Percentiles rank a stretch among this genome's conserved stretches.
Evolutionary conservation across 768 basidiomycete genomes (phyloP).

Genomic region (Xerocomus spinulosus): DNA sequence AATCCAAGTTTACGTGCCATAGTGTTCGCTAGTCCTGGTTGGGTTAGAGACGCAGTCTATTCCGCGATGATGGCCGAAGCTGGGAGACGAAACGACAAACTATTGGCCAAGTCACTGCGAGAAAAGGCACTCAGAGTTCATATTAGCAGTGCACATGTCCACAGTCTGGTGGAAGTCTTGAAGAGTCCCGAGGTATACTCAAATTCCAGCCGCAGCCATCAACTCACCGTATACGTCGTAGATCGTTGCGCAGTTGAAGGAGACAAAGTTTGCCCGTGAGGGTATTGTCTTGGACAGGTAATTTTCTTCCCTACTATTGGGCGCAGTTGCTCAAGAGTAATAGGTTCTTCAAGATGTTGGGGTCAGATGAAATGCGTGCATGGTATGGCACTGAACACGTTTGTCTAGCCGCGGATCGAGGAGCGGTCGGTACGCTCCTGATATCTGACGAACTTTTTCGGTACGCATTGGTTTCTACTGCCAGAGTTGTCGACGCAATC

Average conservation of each 20-base stretch:
- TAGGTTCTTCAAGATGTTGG: constrained; percentile 98
- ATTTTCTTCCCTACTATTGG: neutral
- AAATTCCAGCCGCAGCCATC: neutral
- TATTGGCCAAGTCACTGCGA: constrained; percentile 65
- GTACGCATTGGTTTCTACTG: constrained; percentile 35
- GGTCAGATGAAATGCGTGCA: constrained; percentile 88
- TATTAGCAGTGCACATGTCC: constrained; percentile 89
- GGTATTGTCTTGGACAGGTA: constrained; percentile 88
- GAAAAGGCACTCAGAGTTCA: constrained; percentile 91
- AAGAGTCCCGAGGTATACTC: constrained; percentile 83
- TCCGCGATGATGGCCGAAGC: constrained; percentile 85
- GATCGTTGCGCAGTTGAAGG: constrained; percentile 76
- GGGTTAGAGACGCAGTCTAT: constrained; percentile 85
- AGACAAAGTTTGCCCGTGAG: constrained; percentile 95
- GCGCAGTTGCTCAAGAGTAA: neutral
- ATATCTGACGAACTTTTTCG: constrained; percentile 95
- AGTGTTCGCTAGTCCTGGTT: constrained; percentile 95
- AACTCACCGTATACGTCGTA: constrained; percentile 26
- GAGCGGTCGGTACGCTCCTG: constrained; percentile 88
- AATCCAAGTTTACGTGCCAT: constrained; percentile 75
- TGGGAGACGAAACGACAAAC: constrained; percentile 72
- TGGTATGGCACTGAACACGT: constrained; percentile 99
- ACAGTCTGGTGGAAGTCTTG: constrained; percentile 89
- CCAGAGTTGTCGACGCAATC: neutral
- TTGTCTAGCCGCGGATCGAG: constrained; percentile 82